Evolutionary conservation across 768 basidiomycete species (phyloP).

Genomic region (Boletus tomentosulus): DNA sequence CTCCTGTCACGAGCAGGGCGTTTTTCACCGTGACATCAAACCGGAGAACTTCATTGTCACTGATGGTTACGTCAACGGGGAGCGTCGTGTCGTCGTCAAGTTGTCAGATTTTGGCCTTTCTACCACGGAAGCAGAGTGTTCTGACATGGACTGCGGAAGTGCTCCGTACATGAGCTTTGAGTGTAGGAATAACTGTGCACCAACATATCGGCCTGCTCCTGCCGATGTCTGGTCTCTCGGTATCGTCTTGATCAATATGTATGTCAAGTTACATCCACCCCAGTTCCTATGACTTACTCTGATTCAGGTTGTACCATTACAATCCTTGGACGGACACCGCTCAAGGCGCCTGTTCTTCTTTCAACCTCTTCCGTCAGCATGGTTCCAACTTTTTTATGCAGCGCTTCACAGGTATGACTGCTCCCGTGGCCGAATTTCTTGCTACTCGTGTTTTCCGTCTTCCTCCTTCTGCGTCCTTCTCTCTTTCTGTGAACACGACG

Average conservation of each 20-base stretch:
- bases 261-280: slow-evolving; percentile 23
- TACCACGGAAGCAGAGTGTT: slow-evolving; percentile 81
- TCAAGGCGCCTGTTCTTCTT: slow-evolving; percentile 74
- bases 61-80: slow-evolving; percentile 64
- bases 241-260: slow-evolving; percentile 99
- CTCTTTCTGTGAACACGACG: slow-evolving; percentile 23
- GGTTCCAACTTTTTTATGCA: slow-evolving; percentile 85
- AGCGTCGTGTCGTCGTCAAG: slow-evolving; percentile 92
- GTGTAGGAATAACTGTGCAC: slow-evolving; percentile 95
- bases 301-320: slow-evolving; percentile 84
- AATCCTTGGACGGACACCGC: slow-evolving; percentile 98
- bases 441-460: slow-evolving; percentile 81
- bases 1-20: slow-evolving; percentile 84
- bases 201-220: slow-evolving; percentile 89
- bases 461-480: slow-evolving; percentile 47
- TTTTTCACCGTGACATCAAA: slow-evolving; percentile 98
- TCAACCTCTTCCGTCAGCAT: slow-evolving; percentile 71
- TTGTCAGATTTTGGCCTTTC: slow-evolving; percentile 95
- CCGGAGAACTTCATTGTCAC: slow-evolving; percentile 98
- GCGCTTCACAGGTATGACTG: slow-evolving; percentile 88
- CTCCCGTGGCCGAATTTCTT: slow-evolving; percentile 81
- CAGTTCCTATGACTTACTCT: slow-evolving; percentile 1
- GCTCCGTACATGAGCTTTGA: slow-evolving; percentile 99
- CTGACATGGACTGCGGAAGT: slow-evolving; percentile 98
- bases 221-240: slow-evolving; percentile 99